Conservation (phyloP, 2,329 filamentous ascomycete species). For the Cercospora sojina region DNA sequence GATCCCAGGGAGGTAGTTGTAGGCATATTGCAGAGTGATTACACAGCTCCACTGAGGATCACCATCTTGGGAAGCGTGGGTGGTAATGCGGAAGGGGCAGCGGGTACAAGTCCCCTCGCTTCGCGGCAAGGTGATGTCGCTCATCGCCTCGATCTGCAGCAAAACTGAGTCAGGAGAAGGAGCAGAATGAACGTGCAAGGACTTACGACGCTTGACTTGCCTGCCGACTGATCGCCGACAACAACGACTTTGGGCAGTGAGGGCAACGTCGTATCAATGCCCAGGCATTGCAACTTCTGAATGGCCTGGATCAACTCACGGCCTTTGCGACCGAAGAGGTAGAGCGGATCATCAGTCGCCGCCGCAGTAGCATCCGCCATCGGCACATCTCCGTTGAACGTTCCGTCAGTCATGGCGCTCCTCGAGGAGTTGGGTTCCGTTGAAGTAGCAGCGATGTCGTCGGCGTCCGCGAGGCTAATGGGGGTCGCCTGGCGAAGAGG, state of each 20-base stretch:
- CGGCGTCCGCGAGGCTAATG: neutral
- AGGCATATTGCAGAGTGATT: conserved; percentile 66
- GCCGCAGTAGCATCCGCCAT: neutral
- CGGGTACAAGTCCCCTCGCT: conserved; percentile 70
- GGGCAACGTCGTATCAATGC: conserved; percentile 66
- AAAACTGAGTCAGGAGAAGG: neutral
- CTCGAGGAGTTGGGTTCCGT: neutral
- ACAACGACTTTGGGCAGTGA: conserved; percentile 77
- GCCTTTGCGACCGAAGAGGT: conserved; percentile 60
- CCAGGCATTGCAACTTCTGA: conserved; percentile 67
- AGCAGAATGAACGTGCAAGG: neutral
- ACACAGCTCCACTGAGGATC: conserved; percentile 61
- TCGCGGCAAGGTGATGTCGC: conserved; percentile 69
- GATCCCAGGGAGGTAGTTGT: conserved; percentile 55
- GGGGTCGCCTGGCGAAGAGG: conserved; percentile 3
- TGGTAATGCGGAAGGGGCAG: conserved; percentile 77
- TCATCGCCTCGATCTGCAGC: conserved; percentile 44
- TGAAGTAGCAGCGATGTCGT: neutral
- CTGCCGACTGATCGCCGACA: conserved; percentile 80
- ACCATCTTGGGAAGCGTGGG: conserved; percentile 52
- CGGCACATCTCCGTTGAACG: neutral
- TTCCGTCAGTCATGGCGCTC: neutral
- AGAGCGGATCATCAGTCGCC: conserved; percentile 33
- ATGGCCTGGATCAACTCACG: conserved; percentile 66
- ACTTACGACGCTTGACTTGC: conserved; percentile 66